Evolutionary conservation across 75 land plant species (phyloP), one percentile per base, ranked within the genome.

Genomic region (Azolla pinnata): DNA sequence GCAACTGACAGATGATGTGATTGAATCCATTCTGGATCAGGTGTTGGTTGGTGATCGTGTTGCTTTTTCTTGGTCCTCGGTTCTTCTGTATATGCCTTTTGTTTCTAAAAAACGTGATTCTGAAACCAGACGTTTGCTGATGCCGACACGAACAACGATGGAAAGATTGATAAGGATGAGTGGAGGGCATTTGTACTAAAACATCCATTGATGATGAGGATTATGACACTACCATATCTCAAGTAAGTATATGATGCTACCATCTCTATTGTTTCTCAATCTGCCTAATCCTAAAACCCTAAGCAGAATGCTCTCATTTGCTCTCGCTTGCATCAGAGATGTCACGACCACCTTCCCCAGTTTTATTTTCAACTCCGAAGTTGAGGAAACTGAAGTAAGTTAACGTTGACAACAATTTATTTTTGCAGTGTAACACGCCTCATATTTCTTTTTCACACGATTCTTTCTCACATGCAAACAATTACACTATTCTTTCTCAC

Each of bases 111-210:
- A 18, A 28, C 17, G 26, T n/a, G n/a, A n/a, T n/a, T n/a, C n/a
- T n/a, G n/a, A n/a, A n/a, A n/a, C 10, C 65, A 56, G 62, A 66
- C 68, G 4, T 66, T 66, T 47, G 51, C 4, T 12, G 68, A 66
- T 28, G 68, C 49, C 0, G 68, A 66, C 45, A 56, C 16, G 8
- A 66, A 66, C 2, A 9, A 23, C 2, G 61, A 66, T 44, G 68
- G 68, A 20, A 66, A 56, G 60, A 66, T 66, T 56, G 68, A 66
- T 21, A 35, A 3, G 18, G 66, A 64, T 10, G 66, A 64, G 60
- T 66, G 68, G 68, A 56, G 46, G 14, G 28, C 21, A 10, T 42
- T 66, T 57, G 68, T 57, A 4, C 25, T 10, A 1, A 20, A 0
- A 0, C 18, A 66, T 12, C 48, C 61, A 1, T 44, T 29, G 2